Evolutionary conservation across 345 rosid genomes (phyloP).

Genomic region (Arabidopsis arenosa): DNA sequence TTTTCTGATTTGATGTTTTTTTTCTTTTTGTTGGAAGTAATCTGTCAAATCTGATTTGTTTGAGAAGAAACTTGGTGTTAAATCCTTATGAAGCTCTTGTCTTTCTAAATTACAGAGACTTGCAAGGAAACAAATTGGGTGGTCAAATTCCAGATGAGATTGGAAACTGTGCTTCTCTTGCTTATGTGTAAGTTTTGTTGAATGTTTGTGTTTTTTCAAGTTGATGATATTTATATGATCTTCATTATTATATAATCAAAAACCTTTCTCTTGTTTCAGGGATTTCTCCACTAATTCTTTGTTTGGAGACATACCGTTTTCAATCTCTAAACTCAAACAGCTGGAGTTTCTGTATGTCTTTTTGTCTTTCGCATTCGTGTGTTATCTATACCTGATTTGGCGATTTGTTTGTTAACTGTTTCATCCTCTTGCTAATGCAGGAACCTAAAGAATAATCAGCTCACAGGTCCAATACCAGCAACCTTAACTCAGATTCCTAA

Average conservation of each 20-base stretch:
- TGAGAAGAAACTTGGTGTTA: neutral
- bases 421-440: constrained; percentile 42
- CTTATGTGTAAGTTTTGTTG: constrained; percentile 53
- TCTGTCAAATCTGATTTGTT: constrained; percentile 58
- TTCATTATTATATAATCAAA: no score
- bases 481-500: constrained; percentile 91
- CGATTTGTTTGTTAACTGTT: neutral
- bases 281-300: constrained; percentile 75
- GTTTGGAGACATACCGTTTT: constrained; percentile 87
- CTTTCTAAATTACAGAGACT: constrained; percentile 57
- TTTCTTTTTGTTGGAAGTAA: constrained; percentile 51
- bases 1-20: neutral
- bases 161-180: constrained; percentile 79
- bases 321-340: constrained; percentile 80
- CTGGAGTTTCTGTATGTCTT: constrained; percentile 66
- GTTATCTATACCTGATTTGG: neutral
- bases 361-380: neutral
- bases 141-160: constrained; percentile 97
- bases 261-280: constrained; percentile 48
- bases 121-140: constrained; percentile 71
- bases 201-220: neutral
- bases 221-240: neutral
- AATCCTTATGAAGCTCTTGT: neutral
- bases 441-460: constrained; percentile 79
- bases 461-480: constrained; percentile 90